Evolutionary conservation across 805 yeast genomes (phyloP).

Genomic region (Sungouiella blattae): DNA sequence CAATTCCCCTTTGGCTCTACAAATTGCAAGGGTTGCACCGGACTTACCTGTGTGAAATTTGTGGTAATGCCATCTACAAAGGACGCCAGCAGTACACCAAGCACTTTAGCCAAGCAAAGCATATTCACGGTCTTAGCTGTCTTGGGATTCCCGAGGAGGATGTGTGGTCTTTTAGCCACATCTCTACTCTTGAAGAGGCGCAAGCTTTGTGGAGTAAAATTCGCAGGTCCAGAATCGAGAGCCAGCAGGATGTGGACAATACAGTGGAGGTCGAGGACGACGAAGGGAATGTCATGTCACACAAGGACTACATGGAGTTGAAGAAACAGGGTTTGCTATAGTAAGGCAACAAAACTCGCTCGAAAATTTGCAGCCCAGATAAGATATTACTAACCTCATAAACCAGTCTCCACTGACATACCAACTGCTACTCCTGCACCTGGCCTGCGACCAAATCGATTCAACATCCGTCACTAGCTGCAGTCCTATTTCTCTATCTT

Average conservation of each 20-base stretch:
- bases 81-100: conserved; percentile 70
- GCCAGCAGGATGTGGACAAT: conserved; percentile 44
- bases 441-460: no score
- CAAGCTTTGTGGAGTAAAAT: conserved; percentile 50
- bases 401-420: no score
- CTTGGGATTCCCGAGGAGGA: conserved; percentile 61
- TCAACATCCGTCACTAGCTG: no score
- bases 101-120: conserved; percentile 74
- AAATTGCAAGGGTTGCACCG: conserved; percentile 82
- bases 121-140: conserved; percentile 67
- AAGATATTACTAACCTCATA: no score
- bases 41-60: conserved; percentile 76
- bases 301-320: conserved; percentile 76
- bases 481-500: no score
- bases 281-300: conserved; percentile 89
- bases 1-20: conserved; percentile 91
- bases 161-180: conserved; percentile 52
- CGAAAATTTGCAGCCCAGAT: no score
- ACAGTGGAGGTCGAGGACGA: conserved; percentile 85
- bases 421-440: no score
- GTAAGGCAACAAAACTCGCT: no score
- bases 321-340: conserved; percentile 82
- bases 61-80: conserved; percentile 68
- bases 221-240: conserved; percentile 31
- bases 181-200: conserved; percentile 69